Evolutionary conservation across 2,329 filamentous ascomycete genomes (phyloP).

Genomic region (Waltergamsia citrina): DNA sequence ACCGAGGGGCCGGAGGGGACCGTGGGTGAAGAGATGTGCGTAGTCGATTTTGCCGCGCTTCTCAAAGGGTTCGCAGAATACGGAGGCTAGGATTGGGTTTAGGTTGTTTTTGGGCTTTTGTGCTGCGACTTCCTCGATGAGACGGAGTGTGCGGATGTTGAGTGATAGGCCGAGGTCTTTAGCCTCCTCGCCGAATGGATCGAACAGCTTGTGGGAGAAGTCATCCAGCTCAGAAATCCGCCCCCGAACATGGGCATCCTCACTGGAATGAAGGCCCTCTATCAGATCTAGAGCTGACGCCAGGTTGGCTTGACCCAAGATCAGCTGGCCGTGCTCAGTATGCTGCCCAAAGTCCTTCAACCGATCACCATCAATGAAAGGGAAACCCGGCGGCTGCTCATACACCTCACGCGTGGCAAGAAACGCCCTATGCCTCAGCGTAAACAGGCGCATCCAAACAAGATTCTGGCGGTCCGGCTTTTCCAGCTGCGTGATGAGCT

Average conservation of each 20-base stretch:
- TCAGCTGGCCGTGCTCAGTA: constrained; percentile 4
- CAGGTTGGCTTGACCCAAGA: constrained; percentile 23
- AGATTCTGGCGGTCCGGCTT: constrained; percentile 7
- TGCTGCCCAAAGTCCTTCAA: constrained; percentile 5
- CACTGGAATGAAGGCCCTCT: constrained; percentile 2
- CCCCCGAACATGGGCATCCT: constrained; percentile 8
- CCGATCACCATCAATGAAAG: constrained; percentile 18
- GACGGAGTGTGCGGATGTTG: constrained; percentile 24
- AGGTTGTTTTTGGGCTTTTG: constrained; percentile 5
- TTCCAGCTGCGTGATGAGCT: constrained; percentile 15
- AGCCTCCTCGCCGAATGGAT: constrained; percentile 7
- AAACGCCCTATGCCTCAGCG: constrained; percentile 16
- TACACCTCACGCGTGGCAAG: constrained; percentile 14
- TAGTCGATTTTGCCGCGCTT: constrained; percentile 1
- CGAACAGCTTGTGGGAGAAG: constrained; percentile 19
- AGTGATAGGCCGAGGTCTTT: constrained; percentile 16
- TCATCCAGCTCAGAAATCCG: constrained; percentile 20
- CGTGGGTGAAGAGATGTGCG: constrained; percentile 8
- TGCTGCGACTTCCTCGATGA: constrained; percentile 18
- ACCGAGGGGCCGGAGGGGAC: constrained; percentile 16
- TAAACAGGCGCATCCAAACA: constrained; percentile 12
- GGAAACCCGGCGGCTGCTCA: constrained; percentile 7
- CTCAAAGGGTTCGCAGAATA: constrained; percentile 17
- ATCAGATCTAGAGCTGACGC: constrained; percentile 21
- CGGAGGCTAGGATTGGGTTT: constrained; percentile 13